Evolutionary conservation across 129 eudicot species (phyloP), one percentile per base, ranked within the genome.

Genomic region (Flaveria trinervia): DNA sequence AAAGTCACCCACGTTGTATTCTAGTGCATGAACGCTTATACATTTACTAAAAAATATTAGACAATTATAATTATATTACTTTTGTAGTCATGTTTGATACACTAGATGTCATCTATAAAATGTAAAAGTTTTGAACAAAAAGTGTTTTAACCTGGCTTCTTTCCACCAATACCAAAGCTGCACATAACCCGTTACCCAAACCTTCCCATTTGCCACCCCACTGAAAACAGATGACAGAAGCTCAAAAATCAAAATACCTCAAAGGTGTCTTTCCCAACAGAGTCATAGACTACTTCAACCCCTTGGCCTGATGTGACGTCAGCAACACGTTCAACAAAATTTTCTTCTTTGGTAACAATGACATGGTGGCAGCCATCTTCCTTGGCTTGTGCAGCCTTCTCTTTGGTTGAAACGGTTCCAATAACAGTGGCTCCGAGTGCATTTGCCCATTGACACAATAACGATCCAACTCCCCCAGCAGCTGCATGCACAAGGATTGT

Each of bases 361-460:
- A 84, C 90, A 84, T 91, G 92, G 73, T 91, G 95, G 75, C 97
- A 91, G 11, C 96, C 92, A 68, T 92, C 97, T 12, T 77, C 90
- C 73, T 87, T 87, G 59, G 97, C 97, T 87, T 89, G 97, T 14
- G 75, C 83, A 5, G 90, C 96, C 70, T 88, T 92, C 81, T 84
- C 96, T 70, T 77, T 55, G 28, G 89, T 92, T 48, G 97, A 89
- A 70, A 92, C 97, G 3, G 97, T 92, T 68, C 97, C 96, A 55
- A 92, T 89, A 54, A 92, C 92, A 26, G 72, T 81, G 25, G 96
- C 97, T 52, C 97, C 97, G 51, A 87, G 86, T 43, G 91, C 79
- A 76, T 85, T 92, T 73, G 90, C 92, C 97, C 96, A 92, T 44
- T 92, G 97, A 84, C 97, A 92, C 72, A 89, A 64, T 22, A 91